A percentile compares a stretch with the other conserved stretches of the same genome.
Evolutionary conservation across 2,329 filamentous ascomycete species (phyloP).

Genomic region (Aplosporella prunicola): DNA sequence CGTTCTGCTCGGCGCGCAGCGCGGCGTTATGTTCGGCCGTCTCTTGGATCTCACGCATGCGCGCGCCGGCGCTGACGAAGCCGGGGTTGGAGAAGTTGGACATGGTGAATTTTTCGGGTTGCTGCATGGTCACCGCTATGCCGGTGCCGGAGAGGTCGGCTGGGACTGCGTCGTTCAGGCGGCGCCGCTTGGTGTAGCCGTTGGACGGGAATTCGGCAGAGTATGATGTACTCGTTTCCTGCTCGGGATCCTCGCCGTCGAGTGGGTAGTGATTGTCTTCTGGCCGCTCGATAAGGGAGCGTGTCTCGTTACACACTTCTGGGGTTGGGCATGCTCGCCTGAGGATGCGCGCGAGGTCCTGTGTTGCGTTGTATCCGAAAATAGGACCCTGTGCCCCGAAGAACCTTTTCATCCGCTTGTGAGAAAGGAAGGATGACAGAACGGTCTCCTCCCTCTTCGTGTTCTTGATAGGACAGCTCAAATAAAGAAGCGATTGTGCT

Average conservation of each 20-base stretch:
- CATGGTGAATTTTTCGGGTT: constrained; percentile 20
- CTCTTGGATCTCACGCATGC: constrained; percentile 32
- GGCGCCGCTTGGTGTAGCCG: constrained; percentile 21
- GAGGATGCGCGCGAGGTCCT: constrained; percentile 63
- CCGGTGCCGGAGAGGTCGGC: neutral
- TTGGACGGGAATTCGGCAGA: constrained; percentile 15
- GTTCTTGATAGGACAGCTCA: constrained; percentile 68
- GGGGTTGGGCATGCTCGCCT: constrained; percentile 51
- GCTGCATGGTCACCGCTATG: constrained; percentile 23
- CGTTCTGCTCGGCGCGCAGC: constrained; percentile 15
- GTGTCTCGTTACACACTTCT: constrained; percentile 17
- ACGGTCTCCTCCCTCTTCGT: constrained; percentile 53
- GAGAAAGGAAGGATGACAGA: constrained; percentile 63
- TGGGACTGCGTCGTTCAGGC: constrained; percentile 13
- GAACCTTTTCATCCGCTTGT: constrained; percentile 40
- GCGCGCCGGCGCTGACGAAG: constrained; percentile 30
- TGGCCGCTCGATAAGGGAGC: constrained; percentile 18
- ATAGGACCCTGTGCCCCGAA: constrained; percentile 59
- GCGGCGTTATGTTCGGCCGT: constrained; percentile 1
- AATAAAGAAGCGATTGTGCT: constrained; percentile 74
- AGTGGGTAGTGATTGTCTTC: constrained; percentile 29
- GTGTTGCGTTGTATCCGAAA: constrained; percentile 53
- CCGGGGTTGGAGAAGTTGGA: constrained; percentile 22
- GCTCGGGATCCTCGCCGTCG: constrained; percentile 26
- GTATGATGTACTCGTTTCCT: constrained; percentile 18